Evolutionary conservation across 495 filamentous ascomycete genomes (phyloP), one percentile per base, ranked within the genome.

Genomic region (Aspergillus nanangensis): DNA sequence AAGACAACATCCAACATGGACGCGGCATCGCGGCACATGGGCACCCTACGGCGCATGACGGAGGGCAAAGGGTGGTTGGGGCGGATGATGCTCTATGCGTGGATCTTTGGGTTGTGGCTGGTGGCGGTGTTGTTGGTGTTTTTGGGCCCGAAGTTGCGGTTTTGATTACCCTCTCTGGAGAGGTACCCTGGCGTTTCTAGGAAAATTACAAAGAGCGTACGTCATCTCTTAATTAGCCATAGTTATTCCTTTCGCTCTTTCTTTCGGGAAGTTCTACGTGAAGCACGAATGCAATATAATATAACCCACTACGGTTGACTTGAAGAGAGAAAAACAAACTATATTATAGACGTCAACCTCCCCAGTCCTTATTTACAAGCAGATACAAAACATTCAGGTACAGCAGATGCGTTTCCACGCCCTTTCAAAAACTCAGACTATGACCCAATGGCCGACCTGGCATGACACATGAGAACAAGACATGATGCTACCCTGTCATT

Each of bases 61-160:
- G 90, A 95, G 70, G 90, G 89, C 8, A 80, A 83, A 59, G 90
- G 90, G 1, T 92, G 84, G 86, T 90, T 79, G 86, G 90, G 86
- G 14, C 60, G 90, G 41, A 79, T 95, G 72, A 72, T 87, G 75
- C 70, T 95, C 40, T 95, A 94, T 75, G 83, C 72, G 11, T 84
- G 84, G 74, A 90, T 96, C 38, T 83, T 81, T 42, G 88, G 80
- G 41, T 51, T 95, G 53, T 88, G 86, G 80, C 57, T 93, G 13
- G 62, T 85, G 31, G 77, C 87, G 2, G 63, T 95, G 13, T 49
- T 88, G 59, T 62, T 96, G 48, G 88, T 95, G 2, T 88, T 83
- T 69, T 74, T 92, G 45, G 65, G 84, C 55, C 90, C 90, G 9
- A 96, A 95, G 75, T 63, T 95, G 57, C 71, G 90, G 64, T 93